These are phyloP conservation scores for Clonostachys byssicola DNA, from an alignment of 2,329 filamentous ascomycete species.

Conservation along the genomic window DNA sequence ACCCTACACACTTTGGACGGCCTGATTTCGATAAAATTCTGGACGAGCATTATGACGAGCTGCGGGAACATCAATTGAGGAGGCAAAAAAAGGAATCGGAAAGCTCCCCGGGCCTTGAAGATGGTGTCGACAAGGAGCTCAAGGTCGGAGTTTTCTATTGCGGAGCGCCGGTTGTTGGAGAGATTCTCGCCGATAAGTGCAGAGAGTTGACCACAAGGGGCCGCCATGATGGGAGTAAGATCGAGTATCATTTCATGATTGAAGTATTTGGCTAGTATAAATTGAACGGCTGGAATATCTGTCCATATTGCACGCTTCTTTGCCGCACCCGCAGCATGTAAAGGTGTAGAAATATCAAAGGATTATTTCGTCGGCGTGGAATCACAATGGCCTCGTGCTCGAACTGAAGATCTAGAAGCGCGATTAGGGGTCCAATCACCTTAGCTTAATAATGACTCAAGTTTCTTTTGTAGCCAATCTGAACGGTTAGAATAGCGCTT, in stretches of 20 bases:
- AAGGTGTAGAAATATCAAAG: no score
- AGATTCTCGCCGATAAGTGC: slow-evolving; percentile 51
- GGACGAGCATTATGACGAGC: slow-evolving; percentile 48
- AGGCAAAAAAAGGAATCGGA: slow-evolving; percentile 6
- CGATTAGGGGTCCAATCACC: no score
- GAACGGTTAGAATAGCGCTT: no score
- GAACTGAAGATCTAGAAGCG: no score
- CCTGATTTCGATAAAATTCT: slow-evolving; percentile 50
- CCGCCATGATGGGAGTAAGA: slow-evolving; percentile 42
- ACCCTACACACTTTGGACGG: slow-evolving; percentile 47
- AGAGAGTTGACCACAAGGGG: slow-evolving; percentile 43
- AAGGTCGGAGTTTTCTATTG: slow-evolving; percentile 55
- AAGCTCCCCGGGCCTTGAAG: slow-evolving; percentile 3
- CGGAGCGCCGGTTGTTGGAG: slow-evolving; percentile 49
- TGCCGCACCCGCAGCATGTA: no score
- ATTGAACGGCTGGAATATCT: no score
- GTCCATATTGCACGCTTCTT: no score
- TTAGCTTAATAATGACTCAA: no score
- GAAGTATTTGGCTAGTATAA: slow-evolving; percentile 44
- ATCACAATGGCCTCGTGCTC: no score
- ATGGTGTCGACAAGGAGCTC: slow-evolving; percentile 21
- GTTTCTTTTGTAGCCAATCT: no score
- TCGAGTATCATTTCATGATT: slow-evolving; percentile 54
- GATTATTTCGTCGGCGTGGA: no score
- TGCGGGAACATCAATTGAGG: slow-evolving; percentile 28